Evolutionary conservation across 2,329 filamentous ascomycete genomes (phyloP).

Genomic region (Alternaria dauci): DNA sequence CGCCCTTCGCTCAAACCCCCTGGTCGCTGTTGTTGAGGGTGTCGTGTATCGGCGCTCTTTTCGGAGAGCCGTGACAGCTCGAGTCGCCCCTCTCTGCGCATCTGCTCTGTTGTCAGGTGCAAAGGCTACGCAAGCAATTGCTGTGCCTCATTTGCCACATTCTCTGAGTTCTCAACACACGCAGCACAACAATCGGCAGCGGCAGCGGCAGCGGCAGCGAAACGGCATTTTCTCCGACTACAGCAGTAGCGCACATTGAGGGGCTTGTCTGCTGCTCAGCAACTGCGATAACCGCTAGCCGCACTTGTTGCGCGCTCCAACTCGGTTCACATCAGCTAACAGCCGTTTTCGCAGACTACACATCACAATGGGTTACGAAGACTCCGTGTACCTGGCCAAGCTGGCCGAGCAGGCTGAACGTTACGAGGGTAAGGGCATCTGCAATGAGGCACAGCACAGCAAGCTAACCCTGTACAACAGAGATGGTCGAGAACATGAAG

Average conservation of each 20-base stretch:
- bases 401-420: slow-evolving; percentile 99
- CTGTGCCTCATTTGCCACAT: slow-evolving; percentile 18
- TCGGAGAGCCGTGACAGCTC: slow-evolving; percentile 26
- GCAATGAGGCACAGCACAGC: slow-evolving; percentile 7
- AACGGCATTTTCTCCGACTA: slow-evolving; percentile 17
- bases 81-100: slow-evolving; percentile 43
- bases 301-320: slow-evolving; percentile 23
- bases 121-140: slow-evolving; percentile 32
- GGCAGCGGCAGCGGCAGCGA: not conserved
- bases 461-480: slow-evolving; percentile 59
- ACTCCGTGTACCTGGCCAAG: slow-evolving; percentile 99
- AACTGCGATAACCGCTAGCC: slow-evolving; percentile 18
- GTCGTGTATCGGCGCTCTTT: slow-evolving; percentile 19
- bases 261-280: slow-evolving; percentile 25
- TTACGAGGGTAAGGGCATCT: slow-evolving; percentile 80
- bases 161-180: slow-evolving; percentile 1
- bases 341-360: slow-evolving; percentile 34
- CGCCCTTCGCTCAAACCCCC: slow-evolving; percentile 14
- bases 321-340: slow-evolving; percentile 35
- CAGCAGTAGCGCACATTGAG: slow-evolving; percentile 29
- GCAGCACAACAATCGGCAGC: not conserved
- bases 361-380: slow-evolving; percentile 95
- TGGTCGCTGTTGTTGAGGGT: slow-evolving; percentile 17
- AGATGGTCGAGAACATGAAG: slow-evolving; percentile 99
- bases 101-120: slow-evolving; percentile 22